Base-by-base conservation (phyloP, 352 stramenopile species). In the Phytophthora nicotianae region DNA sequence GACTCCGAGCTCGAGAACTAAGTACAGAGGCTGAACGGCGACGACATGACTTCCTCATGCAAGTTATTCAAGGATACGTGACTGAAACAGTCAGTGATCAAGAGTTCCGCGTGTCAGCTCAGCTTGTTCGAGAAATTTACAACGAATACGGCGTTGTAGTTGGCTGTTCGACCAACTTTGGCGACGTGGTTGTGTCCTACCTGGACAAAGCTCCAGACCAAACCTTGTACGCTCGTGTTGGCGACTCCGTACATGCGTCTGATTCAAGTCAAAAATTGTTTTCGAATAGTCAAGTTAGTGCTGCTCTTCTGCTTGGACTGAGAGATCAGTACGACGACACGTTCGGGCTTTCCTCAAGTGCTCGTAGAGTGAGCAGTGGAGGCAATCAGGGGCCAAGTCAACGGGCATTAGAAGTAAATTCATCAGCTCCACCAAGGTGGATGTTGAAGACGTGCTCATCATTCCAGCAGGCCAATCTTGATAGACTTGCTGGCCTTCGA, bases 61-160 rank as follows among this genome's bases (percentile, higher is more conserved):
- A 90, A 48, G 70, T 91, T 13, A 50, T 92, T 0, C 69, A 83
- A 55, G 83, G 81, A 17, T 79, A 88, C 29, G 69, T 79, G 11
- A 48, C 61, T 1, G 52, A 87, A 29, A 72, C 87, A 20, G 74
- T 65, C 19, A 14, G 77, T 13, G 27, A 79, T 9, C 49, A 61
- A 16, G 69, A 74, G 3, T 80, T 85, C 50, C 67, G 70, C 21
- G 53, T 89, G 2, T 61, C 72, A 1, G 19, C 52, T 0, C 48
- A 77, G 13, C 37, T 82, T 16, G 58, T 88, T 6, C 54, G 70
- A 65, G 60, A 51, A 16, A 51, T 89, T 10, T 75, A 85, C 37
- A 89, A 84, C 24, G 67, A 88, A 50, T 87, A 84, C 46, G 73
- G 81, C 8, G 64, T 90, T 35, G 74, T 92, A 19, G 81, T 92